Base-by-base conservation (phyloP, 2,329 filamentous ascomycete species). In the Calonectria honghensis region DNA sequence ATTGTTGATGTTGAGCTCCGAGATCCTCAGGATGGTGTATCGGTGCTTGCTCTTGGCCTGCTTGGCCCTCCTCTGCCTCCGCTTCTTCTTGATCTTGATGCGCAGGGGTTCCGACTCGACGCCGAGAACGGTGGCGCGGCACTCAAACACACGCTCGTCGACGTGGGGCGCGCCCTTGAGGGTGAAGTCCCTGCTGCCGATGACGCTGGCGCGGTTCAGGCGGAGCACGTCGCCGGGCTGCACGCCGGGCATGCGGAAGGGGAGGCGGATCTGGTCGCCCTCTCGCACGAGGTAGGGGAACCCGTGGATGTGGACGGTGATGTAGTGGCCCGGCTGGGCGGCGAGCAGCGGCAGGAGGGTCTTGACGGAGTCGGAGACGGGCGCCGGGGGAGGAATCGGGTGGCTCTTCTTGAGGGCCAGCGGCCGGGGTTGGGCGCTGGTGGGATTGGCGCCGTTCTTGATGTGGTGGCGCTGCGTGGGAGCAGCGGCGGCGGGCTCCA, bases 161-260 rank as follows among this genome's bases (percentile, higher is more conserved):
- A 98, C 87, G 83, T 94, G 96, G n/a, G 94, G 92, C 6, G 90
- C 87, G 6, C 94, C 95, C 85, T 96, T 95, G 77, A 98, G 89
- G 6, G 96, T 98, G 86, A 95, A 98, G 85, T 98, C 96, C 77
- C 97, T 91, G 79, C 93, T 96, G 35, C 97, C 97, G 57, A 99
- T 87, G 69, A 93, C 89, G 51, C 92, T 93, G 31, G 96, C 97
- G 71, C 96, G 93, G 87, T 98, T 96, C 73, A 99, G 90, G 9
- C 96, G 94, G 74, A 99, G 89, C 48, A 97, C 88, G 83, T 98
- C 96, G 37, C 97, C 97, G 0, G 96, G 93, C 10, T 90, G 86
- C 6, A 95, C 94, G 32, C 91, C 92, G 3, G 93, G 91, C 92
- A 97, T 95, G 80, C 91, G 90, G 88, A 96, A 96, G 7, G 95